Conservation (phyloP, 1,284 basidiomycete species). For the Ustilago xerochloae region DNA sequence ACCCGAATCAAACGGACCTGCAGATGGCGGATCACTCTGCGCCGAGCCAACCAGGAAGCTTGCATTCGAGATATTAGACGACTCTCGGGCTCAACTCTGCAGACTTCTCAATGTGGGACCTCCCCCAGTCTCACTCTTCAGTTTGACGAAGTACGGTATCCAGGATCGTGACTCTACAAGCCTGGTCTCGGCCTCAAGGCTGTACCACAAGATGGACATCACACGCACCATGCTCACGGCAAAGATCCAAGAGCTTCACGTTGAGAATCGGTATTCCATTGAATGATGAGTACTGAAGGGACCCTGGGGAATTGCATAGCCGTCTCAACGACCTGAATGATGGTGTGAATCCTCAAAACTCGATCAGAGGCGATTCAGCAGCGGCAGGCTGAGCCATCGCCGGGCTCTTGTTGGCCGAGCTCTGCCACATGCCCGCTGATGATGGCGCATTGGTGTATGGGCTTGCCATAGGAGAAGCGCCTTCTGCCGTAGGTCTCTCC, state of each 20-base stretch:
- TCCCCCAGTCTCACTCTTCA: too few species aligned
- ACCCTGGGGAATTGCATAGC: not conserved
- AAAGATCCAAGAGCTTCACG: too few species aligned
- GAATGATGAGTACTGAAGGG: not conserved
- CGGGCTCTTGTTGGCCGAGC: slow-evolving; percentile 29
- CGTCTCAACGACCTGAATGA: not conserved
- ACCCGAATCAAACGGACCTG: slow-evolving; percentile 2
- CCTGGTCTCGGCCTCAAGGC: too few species aligned
- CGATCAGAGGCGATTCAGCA: slow-evolving; percentile 45
- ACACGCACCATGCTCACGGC: too few species aligned
- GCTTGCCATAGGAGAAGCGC: slow-evolving; percentile 23
- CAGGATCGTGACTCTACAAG: too few species aligned
- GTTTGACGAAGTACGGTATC: too few species aligned
- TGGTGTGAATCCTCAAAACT: slow-evolving; percentile 26
- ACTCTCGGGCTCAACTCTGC: too few species aligned
- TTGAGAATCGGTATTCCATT: too few species aligned
- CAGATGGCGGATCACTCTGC: slow-evolving; percentile 19
- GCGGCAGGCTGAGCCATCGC: slow-evolving; percentile 7
- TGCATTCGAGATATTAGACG: not conserved
- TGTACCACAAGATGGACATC: too few species aligned
- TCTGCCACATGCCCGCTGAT: slow-evolving; percentile 54
- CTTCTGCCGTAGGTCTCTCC: slow-evolving; percentile 17
- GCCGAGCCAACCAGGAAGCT: slow-evolving; percentile 27
- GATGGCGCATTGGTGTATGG: slow-evolving; percentile 41
- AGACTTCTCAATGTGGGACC: too few species aligned